Base-by-base conservation (phyloP, 2,329 filamentous ascomycete species). In the Colletotrichum sidae region DNA sequence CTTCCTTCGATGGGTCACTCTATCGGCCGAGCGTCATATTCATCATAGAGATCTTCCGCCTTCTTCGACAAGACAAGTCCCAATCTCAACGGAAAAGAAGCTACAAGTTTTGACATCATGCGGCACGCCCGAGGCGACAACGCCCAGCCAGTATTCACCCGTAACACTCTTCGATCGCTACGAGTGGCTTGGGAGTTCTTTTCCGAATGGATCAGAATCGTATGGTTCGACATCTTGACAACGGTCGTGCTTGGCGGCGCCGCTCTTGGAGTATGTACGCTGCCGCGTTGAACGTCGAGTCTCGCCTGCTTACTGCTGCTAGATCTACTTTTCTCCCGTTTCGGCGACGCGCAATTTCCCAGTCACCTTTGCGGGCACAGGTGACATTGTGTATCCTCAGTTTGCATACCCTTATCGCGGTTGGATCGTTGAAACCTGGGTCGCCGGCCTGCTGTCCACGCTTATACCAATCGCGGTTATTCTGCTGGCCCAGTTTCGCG, bases 361-460 rank as follows among this genome's bases (percentile, higher is more conserved):
- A 42, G 79, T 92, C 65, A 84, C 81, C 51, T 89, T 90, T 70
- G 69, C 71, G 60, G 72, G 77, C 6, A 84, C 88, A 33, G 86
- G 87, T 62, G 84, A 90, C 69, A 83, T 91, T 63, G 84, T 91
- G 53, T 84, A 88, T 68, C 89, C 89, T 0, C 72, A 89, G 56
- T 87, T 89, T 72, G 87, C 89, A 8, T 91, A 91, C 69, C 88
- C 88, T 3, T 77, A 87, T 55, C 85, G 88, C 56, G 83, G 86
- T 35, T 87, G 89, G 76, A 86, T 90, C 67, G 77, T 92, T 10
- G 83, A 88, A 1, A 86, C 89, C 47, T 87, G 81, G 80, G 76
- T 83, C 1, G 85, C 87, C 0, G 87, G 84, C 0, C 70, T 90
- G 2, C 75, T 91, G 38, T 85, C 83, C 6, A 77, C 83, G 49